Evolutionary conservation across 2,329 filamentous ascomycete species (phyloP).

Genomic region (Sphaerulina vaccinii): DNA sequence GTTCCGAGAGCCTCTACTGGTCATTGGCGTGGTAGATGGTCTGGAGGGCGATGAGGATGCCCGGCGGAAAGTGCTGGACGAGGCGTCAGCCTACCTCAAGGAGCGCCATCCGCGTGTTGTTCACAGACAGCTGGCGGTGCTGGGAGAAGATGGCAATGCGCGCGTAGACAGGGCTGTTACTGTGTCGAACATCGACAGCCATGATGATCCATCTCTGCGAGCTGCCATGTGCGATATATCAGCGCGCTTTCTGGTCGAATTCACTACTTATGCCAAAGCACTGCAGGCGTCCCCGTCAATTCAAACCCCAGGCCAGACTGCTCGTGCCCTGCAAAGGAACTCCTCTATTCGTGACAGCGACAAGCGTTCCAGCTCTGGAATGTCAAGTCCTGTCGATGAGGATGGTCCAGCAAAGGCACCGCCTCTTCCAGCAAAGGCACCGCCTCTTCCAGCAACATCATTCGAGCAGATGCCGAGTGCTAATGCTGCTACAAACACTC

Average conservation of each 20-base stretch:
- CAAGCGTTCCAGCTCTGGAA: constrained; percentile 23
- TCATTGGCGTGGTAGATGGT: constrained; percentile 84
- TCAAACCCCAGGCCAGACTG: constrained; percentile 64
- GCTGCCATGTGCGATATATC: constrained; percentile 49
- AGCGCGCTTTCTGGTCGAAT: constrained; percentile 46
- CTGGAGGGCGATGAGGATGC: constrained; percentile 57
- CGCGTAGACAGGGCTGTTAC: constrained; percentile 20
- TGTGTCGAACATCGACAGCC: constrained; percentile 19
- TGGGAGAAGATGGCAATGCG: constrained; percentile 17
- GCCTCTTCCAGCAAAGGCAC: constrained; percentile 25
- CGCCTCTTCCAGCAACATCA: constrained; percentile 50
- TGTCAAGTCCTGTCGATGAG: constrained; percentile 31
- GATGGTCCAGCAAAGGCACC: constrained; percentile 25
- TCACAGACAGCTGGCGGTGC: constrained; percentile 33
- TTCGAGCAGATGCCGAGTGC: constrained; percentile 54
- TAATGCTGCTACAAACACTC: constrained; percentile 41
- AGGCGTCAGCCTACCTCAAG: constrained; percentile 32
- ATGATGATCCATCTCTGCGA: constrained; percentile 38
- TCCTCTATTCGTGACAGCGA: constrained; percentile 27
- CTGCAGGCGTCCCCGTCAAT: constrained; percentile 61
- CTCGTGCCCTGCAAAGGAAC: constrained; percentile 44
- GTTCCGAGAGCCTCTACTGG: constrained; percentile 77
- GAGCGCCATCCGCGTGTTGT: constrained; percentile 37
- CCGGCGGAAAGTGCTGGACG: constrained; percentile 31
- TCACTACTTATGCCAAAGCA: constrained; percentile 50